Conservation (phyloP, 352 stramenopile species). For the Pythium sp. region DNA sequence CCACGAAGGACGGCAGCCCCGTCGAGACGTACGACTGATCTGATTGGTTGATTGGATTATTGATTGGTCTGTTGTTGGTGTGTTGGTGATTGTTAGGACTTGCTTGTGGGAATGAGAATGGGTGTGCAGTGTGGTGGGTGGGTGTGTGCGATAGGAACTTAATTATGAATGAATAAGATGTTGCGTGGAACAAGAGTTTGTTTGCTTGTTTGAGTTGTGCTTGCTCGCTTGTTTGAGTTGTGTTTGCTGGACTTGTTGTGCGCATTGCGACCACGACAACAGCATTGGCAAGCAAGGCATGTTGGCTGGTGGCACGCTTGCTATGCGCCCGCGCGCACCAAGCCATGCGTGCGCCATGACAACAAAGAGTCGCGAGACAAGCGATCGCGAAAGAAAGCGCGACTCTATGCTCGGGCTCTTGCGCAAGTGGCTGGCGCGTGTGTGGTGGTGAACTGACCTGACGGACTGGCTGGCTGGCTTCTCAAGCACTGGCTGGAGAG, state of each 20-base stretch:
- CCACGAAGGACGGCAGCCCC: conserved; percentile 42
- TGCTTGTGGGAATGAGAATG: background rate
- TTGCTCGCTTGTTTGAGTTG: background rate
- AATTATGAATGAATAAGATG: background rate
- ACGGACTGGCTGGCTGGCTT: background rate
- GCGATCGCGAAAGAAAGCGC: background rate
- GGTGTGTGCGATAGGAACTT: background rate
- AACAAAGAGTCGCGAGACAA: background rate
- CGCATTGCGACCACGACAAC: background rate
- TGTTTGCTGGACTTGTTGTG: too few species aligned
- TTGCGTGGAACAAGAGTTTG: background rate
- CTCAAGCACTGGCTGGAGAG: background rate
- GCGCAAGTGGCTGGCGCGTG: background rate
- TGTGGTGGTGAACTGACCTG: background rate
- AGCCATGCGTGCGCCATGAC: background rate
- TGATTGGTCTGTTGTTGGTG: background rate
- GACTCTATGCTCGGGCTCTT: background rate
- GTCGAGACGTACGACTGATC: conserved; percentile 35
- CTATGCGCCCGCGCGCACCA: too few species aligned
- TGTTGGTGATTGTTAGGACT: background rate
- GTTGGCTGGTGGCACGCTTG: too few species aligned
- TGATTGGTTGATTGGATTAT: background rate
- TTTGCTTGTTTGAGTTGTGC: background rate
- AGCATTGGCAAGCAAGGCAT: background rate
- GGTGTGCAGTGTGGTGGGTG: background rate